A percentile compares a stretch with the other conserved stretches of the same genome.
Conservation (phyloP, 768 basidiomycete genomes). For the Nevesoporus exiguus region DNA sequence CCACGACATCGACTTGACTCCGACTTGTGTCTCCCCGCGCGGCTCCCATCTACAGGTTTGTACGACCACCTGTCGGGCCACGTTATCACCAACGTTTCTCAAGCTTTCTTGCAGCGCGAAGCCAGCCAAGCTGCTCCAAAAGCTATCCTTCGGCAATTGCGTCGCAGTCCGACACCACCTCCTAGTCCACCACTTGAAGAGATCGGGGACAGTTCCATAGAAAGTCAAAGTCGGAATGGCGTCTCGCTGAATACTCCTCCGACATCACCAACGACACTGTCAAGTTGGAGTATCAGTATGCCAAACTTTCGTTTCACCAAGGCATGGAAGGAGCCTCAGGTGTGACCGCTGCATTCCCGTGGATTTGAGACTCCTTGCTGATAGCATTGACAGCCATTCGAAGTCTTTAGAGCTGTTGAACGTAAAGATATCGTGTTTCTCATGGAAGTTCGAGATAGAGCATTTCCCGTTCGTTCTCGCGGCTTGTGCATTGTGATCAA, state of each 20-base stretch:
- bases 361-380: neutral
- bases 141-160: slow-evolving; percentile 54
- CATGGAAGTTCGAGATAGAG: slow-evolving; percentile 78
- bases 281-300: slow-evolving; percentile 14
- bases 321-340: slow-evolving; percentile 55
- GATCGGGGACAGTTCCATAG: slow-evolving; percentile 9
- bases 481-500: neutral
- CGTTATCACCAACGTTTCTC: slow-evolving; percentile 25
- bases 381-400: slow-evolving; percentile 41
- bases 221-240: slow-evolving; percentile 16
- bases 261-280: slow-evolving; percentile 19
- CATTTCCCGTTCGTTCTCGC: slow-evolving; percentile 62
- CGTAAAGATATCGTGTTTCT: slow-evolving; percentile 76
- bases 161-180: slow-evolving; percentile 42
- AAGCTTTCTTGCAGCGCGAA: slow-evolving; percentile 72
- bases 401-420: slow-evolving; percentile 84
- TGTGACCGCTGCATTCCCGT: slow-evolving; percentile 16
- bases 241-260: slow-evolving; percentile 19
- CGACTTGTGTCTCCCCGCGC: slow-evolving; percentile 59
- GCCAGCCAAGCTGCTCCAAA: slow-evolving; percentile 56
- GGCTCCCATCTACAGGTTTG: slow-evolving; percentile 66
- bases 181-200: slow-evolving; percentile 22
- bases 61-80: slow-evolving; percentile 10
- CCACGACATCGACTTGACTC: slow-evolving; percentile 42
- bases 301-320: slow-evolving; percentile 13